Evolutionary conservation across 495 filamentous ascomycete genomes (phyloP).

Genomic region (Aspergillus kassunensis): DNA sequence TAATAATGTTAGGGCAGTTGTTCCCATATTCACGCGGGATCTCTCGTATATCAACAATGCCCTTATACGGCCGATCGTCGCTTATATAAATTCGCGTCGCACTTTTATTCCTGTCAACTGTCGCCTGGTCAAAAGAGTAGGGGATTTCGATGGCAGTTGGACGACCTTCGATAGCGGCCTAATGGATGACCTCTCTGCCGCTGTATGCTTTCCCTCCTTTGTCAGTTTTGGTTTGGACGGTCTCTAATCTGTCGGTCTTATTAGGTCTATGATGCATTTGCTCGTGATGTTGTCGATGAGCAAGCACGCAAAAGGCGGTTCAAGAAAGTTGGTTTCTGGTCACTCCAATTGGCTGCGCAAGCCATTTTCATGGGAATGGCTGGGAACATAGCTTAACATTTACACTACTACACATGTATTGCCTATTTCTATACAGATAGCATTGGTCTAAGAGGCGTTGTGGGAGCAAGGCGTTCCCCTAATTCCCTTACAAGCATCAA

Average conservation of each 20-base stretch:
- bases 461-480: constrained; percentile 14
- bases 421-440: constrained; percentile 3
- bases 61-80: constrained; percentile 93
- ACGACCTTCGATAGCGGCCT: constrained; percentile 89
- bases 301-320: constrained; percentile 79
- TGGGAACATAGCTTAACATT: constrained; percentile 66
- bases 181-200: constrained; percentile 92
- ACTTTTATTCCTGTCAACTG: constrained; percentile 95
- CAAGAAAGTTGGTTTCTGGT: constrained; percentile 97
- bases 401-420: constrained; percentile 24
- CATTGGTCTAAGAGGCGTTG: constrained; percentile 8
- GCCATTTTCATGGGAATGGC: constrained; percentile 95
- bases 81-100: constrained; percentile 90
- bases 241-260: constrained; percentile 7
- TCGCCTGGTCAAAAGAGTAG: constrained; percentile 79
- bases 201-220: constrained; percentile 45
- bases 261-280: constrained; percentile 86
- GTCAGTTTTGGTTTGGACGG: constrained; percentile 1
- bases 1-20: constrained; percentile 85
- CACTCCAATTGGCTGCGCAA: constrained; percentile 82
- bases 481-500: no score
- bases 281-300: constrained; percentile 79
- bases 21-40: constrained; percentile 86
- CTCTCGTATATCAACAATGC: constrained; percentile 95
- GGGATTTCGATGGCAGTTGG: constrained; percentile 95